Evolutionary conservation across 1,284 basidiomycete species (phyloP), one percentile per base, ranked within the genome.

Genomic region (Sanghuangporus weigelae): DNA sequence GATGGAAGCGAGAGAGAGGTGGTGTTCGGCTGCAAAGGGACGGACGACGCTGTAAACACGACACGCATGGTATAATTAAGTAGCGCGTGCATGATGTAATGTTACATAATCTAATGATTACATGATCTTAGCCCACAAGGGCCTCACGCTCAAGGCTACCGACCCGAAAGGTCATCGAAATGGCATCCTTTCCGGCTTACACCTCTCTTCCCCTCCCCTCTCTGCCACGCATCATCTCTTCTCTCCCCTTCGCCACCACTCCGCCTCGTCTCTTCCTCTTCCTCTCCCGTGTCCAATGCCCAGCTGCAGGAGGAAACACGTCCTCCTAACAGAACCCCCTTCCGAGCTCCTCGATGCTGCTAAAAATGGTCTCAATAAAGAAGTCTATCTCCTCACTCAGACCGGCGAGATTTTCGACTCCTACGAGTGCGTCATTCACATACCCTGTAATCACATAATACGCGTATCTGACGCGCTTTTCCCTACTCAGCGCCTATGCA

Each of bases 321-420:
- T 95, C 70, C 84, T 94, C 71, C 88, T 92, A 80, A 89, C 86
- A 70, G 86, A 92, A 73, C 89, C 89, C 70, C 86, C 87, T 68
- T 82, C 82, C 63, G 78, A 79, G 70, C 85, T 90, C 74, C 79
- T 90, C 67, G 81, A 84, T 67, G 81, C 83, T 64, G 80, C 81
- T 69, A 80, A 84, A 75, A 76, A 82, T 56, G 83, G 87, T 77
- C 83, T 84, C 55, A 79, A 81, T 75, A 87, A 81, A 72, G 86
- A 90, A 71, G 93, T 95, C 74, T 97, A 87, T 78, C 95, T 92
- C 79, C 87, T 98, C 72, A 79, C 86, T 66, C 87, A 93, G 75
- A 97, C 95, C 3, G 95, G 95, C 70, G 95, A 98, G 83, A 91
- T 97, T 74, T 98, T 98, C 74, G 87, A 93, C 68, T 88, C 88